Percentiles rank a stretch among this genome's conserved stretches.
phyloP scores from a whole-genome alignment of 192 early-diverging fungal genomes.

The Entophlyctis luteolus region DNA sequence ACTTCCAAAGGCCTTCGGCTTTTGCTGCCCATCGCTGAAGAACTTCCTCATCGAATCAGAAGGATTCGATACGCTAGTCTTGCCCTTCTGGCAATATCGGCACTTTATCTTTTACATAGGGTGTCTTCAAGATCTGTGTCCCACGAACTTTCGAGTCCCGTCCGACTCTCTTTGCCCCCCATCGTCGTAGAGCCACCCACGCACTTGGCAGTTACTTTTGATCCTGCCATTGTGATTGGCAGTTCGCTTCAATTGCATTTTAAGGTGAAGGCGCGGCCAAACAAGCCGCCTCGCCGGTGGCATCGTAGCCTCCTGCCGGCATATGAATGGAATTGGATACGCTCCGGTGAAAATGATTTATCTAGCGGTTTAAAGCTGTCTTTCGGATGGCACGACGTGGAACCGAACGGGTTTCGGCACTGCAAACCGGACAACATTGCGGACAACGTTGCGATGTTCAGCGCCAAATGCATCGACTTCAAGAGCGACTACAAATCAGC shows the following conservation, averaged over 20 bases:
- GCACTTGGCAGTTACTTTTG: conserved; percentile 1
- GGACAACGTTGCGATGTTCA: background rate
- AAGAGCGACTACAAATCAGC: background rate
- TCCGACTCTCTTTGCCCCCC: background rate
- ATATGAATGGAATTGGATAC: background rate
- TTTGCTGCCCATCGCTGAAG: no score
- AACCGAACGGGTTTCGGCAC: background rate
- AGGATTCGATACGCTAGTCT: no score
- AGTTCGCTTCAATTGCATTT: conserved; percentile 2
- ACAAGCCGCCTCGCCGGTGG: background rate
- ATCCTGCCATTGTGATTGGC: background rate
- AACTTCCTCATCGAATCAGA: no score
- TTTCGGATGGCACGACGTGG: background rate
- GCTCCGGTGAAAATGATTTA: background rate
- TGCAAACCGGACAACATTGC: background rate
- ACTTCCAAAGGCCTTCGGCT: no score
- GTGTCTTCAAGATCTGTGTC: no score
- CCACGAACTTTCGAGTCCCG: no score
- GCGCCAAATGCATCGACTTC: conserved; percentile 6
- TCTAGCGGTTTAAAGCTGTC: background rate
- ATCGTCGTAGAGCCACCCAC: conserved; percentile 2
- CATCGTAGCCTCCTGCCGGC: no score
- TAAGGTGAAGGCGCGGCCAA: conserved; percentile 1
- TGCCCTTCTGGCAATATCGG: no score
- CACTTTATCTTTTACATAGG: no score